Percentiles rank a stretch among this genome's conserved stretches.
Conservation (phyloP, 495 filamentous ascomycete genomes). For the Trichoderma gamsii region DNA sequence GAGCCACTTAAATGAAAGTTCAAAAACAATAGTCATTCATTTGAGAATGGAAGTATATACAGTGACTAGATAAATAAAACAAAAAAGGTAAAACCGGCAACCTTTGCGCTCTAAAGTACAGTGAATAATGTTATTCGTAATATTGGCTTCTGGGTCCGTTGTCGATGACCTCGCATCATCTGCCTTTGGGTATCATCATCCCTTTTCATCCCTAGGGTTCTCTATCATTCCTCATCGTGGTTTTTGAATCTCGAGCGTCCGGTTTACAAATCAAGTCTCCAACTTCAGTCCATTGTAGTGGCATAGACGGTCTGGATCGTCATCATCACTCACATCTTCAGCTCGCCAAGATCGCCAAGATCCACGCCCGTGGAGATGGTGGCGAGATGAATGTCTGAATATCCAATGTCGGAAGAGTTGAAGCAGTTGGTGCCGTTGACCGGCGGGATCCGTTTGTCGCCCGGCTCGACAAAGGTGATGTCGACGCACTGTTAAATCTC, state of each 20-base stretch:
- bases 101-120: background rate
- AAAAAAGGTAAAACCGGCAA: background rate
- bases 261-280: no score
- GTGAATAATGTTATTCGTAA: background rate
- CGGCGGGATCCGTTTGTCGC: background rate
- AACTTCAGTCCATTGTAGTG: no score
- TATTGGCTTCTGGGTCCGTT: background rate
- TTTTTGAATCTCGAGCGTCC: background rate
- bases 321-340: background rate
- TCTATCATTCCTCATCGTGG: background rate
- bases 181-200: background rate
- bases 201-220: background rate
- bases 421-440: conserved; percentile 15
- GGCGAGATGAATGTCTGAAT: background rate
- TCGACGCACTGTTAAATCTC: conserved; percentile 8
- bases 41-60: background rate
- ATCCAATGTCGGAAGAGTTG: conserved; percentile 13
- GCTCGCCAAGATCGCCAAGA: background rate
- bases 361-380: conserved; percentile 10
- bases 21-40: background rate
- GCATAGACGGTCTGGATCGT: background rate
- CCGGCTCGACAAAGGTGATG: conserved; percentile 15
- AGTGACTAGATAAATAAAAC: background rate
- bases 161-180: background rate
- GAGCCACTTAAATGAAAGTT: background rate